phyloP scores from a whole-genome alignment of 148 eudicot species.

The Rhododendron simsii region DNA sequence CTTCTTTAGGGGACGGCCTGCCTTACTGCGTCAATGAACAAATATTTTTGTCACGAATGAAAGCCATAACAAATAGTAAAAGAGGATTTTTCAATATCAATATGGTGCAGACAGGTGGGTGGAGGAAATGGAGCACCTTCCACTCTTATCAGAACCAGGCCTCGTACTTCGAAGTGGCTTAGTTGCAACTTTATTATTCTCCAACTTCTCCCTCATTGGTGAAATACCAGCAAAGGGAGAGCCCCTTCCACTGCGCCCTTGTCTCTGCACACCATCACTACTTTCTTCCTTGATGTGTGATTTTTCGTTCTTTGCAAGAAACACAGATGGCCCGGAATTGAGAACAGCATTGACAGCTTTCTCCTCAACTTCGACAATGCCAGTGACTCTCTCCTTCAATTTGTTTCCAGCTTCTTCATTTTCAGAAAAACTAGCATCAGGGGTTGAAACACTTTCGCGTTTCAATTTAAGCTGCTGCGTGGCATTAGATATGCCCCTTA shows the following conservation, averaged over 20 bases:
- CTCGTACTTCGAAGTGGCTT: constrained; percentile 57
- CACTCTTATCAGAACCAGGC: constrained; percentile 78
- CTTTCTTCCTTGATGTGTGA: constrained; percentile 49
- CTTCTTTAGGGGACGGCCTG: constrained; percentile 83
- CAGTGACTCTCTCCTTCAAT: constrained; percentile 46
- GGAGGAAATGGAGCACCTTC: constrained; percentile 46
- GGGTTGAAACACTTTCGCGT: constrained; percentile 57
- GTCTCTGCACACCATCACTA: constrained; percentile 66
- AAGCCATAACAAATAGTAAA: constrained; percentile 7
- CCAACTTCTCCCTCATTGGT: constrained; percentile 61
- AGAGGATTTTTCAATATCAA: not conserved
- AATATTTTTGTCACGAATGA: not conserved
- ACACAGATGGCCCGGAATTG: constrained; percentile 41
- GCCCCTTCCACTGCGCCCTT: constrained; percentile 79
- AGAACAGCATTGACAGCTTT: constrained; percentile 42
- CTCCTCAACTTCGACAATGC: constrained; percentile 47
- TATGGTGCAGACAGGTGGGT: not conserved
- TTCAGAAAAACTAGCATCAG: constrained; percentile 60
- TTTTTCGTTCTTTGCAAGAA: constrained; percentile 60
- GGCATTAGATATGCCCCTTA: constrained; percentile 41
- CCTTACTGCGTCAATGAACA: constrained; percentile 52
- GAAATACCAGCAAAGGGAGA: constrained; percentile 56
- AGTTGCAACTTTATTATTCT: constrained; percentile 39
- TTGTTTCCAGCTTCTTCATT: constrained; percentile 68
- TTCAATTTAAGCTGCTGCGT: constrained; percentile 52